Conservation (phyloP, 2,329 filamentous ascomycete species). For the Phialophora chinensis region DNA sequence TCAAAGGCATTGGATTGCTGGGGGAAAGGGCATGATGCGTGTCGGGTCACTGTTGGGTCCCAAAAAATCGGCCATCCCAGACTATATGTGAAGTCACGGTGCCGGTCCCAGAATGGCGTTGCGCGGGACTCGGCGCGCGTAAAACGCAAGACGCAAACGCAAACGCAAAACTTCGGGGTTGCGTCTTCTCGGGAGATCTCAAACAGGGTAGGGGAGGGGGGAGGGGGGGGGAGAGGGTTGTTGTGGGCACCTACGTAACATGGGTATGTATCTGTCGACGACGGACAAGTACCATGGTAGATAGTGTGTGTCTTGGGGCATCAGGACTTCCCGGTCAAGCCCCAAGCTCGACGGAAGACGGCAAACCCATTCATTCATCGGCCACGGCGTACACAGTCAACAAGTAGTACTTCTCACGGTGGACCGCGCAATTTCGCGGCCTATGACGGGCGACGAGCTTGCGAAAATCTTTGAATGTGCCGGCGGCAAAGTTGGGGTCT, state of each 20-base stretch:
- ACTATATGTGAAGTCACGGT: slow-evolving; percentile 8
- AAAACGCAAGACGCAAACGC: too few relatives aligned
- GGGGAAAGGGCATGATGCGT: slow-evolving; percentile 10
- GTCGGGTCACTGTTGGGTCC: neutral
- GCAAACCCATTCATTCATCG: neutral
- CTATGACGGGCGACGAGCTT: too few relatives aligned
- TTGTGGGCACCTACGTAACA: neutral
- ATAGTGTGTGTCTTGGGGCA: too few relatives aligned
- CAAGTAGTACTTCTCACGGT: too few relatives aligned
- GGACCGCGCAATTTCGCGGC: neutral
- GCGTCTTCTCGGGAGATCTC: neutral
- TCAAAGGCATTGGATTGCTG: slow-evolving; percentile 5
- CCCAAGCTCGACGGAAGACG: too few relatives aligned
- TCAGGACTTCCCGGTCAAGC: neutral
- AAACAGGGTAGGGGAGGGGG: neutral
- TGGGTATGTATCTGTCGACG: neutral
- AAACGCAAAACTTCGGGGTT: neutral
- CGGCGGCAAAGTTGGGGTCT: too few relatives aligned
- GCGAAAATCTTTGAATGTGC: too few relatives aligned
- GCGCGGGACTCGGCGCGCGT: too few relatives aligned
- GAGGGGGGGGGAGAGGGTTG: neutral
- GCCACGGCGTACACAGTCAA: neutral
- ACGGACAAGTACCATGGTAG: neutral
- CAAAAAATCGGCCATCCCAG: neutral
- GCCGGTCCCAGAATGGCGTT: neutral